Evolutionary conservation across 305 asterid species (phyloP).

Genomic region (Solanum chacoense): DNA sequence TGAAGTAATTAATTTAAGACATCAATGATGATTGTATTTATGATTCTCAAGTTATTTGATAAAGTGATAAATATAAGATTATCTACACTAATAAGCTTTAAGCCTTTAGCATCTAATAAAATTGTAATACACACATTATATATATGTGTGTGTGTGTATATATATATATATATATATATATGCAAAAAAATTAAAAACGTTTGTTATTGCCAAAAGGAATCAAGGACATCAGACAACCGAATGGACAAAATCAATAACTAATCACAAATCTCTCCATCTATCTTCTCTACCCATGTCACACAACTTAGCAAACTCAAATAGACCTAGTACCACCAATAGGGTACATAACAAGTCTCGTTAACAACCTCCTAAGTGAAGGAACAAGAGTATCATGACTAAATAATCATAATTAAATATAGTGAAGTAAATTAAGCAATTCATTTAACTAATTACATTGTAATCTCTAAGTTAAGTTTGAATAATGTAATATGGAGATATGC

Average conservation of each 20-base stretch:
- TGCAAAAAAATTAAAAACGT: not conserved
- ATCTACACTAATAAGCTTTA: not conserved
- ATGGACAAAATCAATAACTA: not conserved
- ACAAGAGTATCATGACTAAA: not conserved
- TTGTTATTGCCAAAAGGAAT: not conserved
- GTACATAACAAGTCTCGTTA: not conserved
- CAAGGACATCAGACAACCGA: not conserved
- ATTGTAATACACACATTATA: not conserved
- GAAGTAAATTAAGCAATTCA: not conserved
- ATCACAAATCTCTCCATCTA: not conserved
- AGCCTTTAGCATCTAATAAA: not conserved
- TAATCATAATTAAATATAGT: not conserved
- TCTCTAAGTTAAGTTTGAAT: not conserved
- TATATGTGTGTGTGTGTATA: not conserved
- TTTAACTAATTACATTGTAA: not conserved
- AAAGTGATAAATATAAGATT: too few species aligned
- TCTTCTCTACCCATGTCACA: not conserved
- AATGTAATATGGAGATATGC: not conserved
- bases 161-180: not conserved
- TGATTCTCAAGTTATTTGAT: not conserved
- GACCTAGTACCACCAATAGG: not conserved
- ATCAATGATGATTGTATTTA: not conserved
- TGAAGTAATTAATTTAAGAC: too few species aligned
- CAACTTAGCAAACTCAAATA: not conserved
- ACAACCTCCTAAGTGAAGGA: not conserved